Percentiles rank a stretch among this genome's conserved stretches.
These are phyloP conservation scores for Camptophora hylomeconis DNA, from an alignment of 2,329 filamentous ascomycete species.

Conservation along the genomic window DNA sequence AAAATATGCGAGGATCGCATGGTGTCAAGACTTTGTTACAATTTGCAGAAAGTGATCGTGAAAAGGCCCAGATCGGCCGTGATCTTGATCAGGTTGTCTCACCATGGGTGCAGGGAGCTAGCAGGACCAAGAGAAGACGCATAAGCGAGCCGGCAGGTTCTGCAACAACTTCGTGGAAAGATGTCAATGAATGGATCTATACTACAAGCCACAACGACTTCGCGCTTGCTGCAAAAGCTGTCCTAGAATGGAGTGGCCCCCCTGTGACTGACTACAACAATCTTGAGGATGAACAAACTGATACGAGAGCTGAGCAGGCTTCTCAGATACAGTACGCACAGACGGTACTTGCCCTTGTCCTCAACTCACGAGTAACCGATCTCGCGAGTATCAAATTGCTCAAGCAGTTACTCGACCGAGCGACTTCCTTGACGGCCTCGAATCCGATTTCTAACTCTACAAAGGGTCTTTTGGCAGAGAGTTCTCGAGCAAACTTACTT, in stretches of 20 bases:
- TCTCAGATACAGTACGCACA: constrained; percentile 41
- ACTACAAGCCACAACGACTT: constrained; percentile 39
- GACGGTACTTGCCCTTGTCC: constrained; percentile 45
- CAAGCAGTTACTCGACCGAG: constrained; percentile 25
- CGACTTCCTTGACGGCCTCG: constrained; percentile 38
- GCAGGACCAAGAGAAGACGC: constrained; percentile 40
- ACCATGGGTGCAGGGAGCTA: constrained; percentile 50
- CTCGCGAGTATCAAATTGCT: constrained; percentile 2
- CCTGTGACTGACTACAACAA: too few species aligned
- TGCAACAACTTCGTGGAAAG: constrained; percentile 38
- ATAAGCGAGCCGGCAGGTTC: constrained; percentile 21
- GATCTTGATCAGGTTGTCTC: constrained; percentile 47
- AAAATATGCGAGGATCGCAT: constrained; percentile 35
- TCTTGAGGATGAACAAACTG: constrained; percentile 48
- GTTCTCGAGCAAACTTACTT: constrained; percentile 28
- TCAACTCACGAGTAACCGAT: constrained; percentile 33
- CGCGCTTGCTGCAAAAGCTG: constrained; percentile 34
- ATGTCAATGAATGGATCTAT: constrained; percentile 47
- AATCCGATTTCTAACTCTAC: constrained; percentile 10
- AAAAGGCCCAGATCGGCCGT: constrained; percentile 30
- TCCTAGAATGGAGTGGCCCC: constrained; percentile 48
- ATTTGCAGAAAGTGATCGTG: constrained; percentile 24
- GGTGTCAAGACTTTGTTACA: constrained; percentile 43
- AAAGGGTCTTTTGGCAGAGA: constrained; percentile 22
- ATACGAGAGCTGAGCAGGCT: constrained; percentile 31